These are phyloP conservation scores for Diaporthe sp. DNA, from an alignment of 2,329 filamentous ascomycete species.

Conservation along the genomic window DNA sequence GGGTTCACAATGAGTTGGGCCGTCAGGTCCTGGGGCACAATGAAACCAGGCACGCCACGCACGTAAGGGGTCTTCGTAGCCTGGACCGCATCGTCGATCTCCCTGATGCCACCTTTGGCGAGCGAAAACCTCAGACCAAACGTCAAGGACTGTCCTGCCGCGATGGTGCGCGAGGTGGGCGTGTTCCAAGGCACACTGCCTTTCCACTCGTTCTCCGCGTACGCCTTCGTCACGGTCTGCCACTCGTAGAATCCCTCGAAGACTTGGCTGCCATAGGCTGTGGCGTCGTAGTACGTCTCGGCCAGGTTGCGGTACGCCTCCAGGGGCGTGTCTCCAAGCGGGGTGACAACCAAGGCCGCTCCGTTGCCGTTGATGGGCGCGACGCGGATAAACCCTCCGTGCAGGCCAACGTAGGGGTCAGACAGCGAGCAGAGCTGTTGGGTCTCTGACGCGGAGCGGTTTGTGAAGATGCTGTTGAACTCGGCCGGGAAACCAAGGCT, in stretches of 20 bases:
- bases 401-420: constrained; percentile 72
- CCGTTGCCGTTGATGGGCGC: constrained; percentile 66
- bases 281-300: constrained; percentile 57
- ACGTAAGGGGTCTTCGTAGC: constrained; percentile 61
- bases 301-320: constrained; percentile 68
- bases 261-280: constrained; percentile 64
- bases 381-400: constrained; percentile 70
- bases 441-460: constrained; percentile 61
- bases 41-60: constrained; percentile 67
- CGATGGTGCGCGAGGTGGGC: constrained; percentile 60
- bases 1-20: constrained; percentile 61
- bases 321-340: constrained; percentile 59
- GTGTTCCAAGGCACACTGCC: constrained; percentile 66
- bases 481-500: constrained; percentile 70
- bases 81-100: constrained; percentile 61
- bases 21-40: constrained; percentile 62
- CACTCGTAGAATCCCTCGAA: constrained; percentile 74
- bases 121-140: constrained; percentile 67
- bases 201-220: constrained; percentile 69
- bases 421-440: constrained; percentile 66
- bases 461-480: constrained; percentile 74
- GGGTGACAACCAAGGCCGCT: constrained; percentile 67
- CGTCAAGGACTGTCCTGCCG: constrained; percentile 59
- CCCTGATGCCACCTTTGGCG: constrained; percentile 57
- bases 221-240: constrained; percentile 67